Percentiles rank a stretch among this genome's conserved stretches.
Conservation (phyloP, 495 filamentous ascomycete species). For the Hypoxylon cercidicola region DNA sequence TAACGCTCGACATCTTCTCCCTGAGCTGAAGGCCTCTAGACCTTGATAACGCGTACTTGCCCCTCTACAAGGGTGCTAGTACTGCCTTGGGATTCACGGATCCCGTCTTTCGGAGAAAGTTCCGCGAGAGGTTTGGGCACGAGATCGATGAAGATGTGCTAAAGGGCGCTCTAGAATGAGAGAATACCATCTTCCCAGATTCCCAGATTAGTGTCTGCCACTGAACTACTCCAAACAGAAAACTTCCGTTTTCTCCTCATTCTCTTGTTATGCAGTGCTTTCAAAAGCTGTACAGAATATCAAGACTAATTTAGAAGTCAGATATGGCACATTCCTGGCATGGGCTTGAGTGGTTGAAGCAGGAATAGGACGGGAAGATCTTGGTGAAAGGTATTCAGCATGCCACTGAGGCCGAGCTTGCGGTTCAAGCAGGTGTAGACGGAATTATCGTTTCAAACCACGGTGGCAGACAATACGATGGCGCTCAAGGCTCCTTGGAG, state of each 20-base stretch:
- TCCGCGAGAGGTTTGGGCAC: slow-evolving; percentile 32
- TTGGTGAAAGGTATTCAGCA: slow-evolving; percentile 58
- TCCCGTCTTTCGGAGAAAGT: slow-evolving; percentile 66
- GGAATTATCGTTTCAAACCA: slow-evolving; percentile 55
- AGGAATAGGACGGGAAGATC: slow-evolving; percentile 70
- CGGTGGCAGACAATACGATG: slow-evolving; percentile 60
- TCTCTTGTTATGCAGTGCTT: neutral
- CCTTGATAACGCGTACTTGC: slow-evolving; percentile 69
- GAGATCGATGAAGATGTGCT: slow-evolving; percentile 48
- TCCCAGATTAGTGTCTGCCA: no score
- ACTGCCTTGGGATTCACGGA: slow-evolving; percentile 64
- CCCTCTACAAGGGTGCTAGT: slow-evolving; percentile 62
- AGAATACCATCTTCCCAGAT: slow-evolving; percentile 39
- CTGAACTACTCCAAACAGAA: no score
- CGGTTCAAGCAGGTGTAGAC: slow-evolving; percentile 46
- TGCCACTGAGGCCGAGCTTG: slow-evolving; percentile 48
- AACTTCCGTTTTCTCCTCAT: slow-evolving; percentile 9
- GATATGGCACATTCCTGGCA: slow-evolving; percentile 67
- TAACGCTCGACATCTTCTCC: slow-evolving; percentile 69
- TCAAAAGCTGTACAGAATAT: neutral
- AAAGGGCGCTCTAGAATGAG: slow-evolving; percentile 40
- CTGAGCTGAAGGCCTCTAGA: slow-evolving; percentile 72
- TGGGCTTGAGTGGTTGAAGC: slow-evolving; percentile 62
- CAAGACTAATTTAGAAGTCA: slow-evolving; percentile 58
- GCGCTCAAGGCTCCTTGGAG: slow-evolving; percentile 54